Evolutionary conservation across 805 yeast genomes (phyloP), one percentile per base, ranked within the genome.

Genomic region (Tetrapisispora taiwanensis): DNA sequence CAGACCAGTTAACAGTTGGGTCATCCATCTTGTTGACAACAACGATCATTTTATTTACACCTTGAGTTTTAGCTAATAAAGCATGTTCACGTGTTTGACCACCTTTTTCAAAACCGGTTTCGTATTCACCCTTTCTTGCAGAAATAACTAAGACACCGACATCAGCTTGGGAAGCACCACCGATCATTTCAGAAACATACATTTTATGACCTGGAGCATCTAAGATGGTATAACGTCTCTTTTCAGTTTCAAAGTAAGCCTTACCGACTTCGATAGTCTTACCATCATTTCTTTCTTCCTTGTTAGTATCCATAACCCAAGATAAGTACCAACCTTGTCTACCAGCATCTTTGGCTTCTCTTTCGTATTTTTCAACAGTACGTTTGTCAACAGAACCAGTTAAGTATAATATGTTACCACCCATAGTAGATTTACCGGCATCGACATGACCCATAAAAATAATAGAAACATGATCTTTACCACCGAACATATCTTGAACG

Each of bases 121-220:
- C 99, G 69, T 92, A 92, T 68, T 92, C 99, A 71, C 99, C 99
- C 69, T 89, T 88, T 75, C 99, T 84, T 39, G 97, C 97, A 51
- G 95, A 85, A 56, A 92, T 92, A 41, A 92, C 99, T 59, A 92
- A 76, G 53, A 92, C 79, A 70, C 99, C 99, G 46, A 90, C 92
- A 71, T 92, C 99, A 30, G 99, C 98, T 72, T 92, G 99, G 38
- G 97, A 89, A 17, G 99, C 99, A 68, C 98, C 98, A 59, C 97
- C 97, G 73, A 92, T 92, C 99, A 92, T 92, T 67, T 88, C 95
- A 45, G 97, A 87, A 51, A 92, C 97, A 64, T 92, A 92, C 87
- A 92, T 84, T 72, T 92, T 92, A 74, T 92, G 99, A 42, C 99
- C 99, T 52, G 99, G 99, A 8, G 99, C 99, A 68, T 92, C 99